phyloP scores from a whole-genome alignment of 805 yeast genomes.

The Zygotorulaspora sp. region DNA sequence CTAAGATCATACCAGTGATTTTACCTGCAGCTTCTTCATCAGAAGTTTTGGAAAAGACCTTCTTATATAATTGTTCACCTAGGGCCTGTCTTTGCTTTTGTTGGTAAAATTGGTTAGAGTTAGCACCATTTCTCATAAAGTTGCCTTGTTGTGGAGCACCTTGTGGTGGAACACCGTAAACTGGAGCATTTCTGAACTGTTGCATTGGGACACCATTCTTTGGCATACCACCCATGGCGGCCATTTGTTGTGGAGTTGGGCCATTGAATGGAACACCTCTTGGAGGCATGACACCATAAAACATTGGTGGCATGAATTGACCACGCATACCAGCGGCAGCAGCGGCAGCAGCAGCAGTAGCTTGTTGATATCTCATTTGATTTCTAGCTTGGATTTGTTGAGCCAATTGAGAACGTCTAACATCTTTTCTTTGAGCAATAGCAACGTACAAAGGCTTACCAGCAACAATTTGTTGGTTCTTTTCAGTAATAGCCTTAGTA shows the following conservation, averaged over 20 bases:
- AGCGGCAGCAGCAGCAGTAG: constrained; percentile 51
- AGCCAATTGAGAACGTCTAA: constrained; percentile 92
- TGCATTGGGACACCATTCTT: constrained; percentile 55
- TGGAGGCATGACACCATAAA: constrained; percentile 59
- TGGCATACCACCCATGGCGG: constrained; percentile 58
- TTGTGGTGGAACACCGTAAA: constrained; percentile 83
- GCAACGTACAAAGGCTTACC: constrained; percentile 98
- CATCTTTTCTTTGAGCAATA: constrained; percentile 97
- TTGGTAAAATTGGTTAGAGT: constrained; percentile 50
- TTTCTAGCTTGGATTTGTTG: constrained; percentile 98
- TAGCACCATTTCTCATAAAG: constrained; percentile 37
- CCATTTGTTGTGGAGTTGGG: constrained; percentile 77
- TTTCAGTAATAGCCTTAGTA: constrained; percentile 94
- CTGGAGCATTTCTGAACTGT: constrained; percentile 69
- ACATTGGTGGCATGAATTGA: constrained; percentile 40
- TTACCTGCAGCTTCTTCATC: constrained; percentile 96
- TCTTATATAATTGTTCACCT: constrained; percentile 96
- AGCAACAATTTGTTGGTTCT: constrained; percentile 93
- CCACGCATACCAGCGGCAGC: constrained; percentile 40
- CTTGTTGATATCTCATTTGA: constrained; percentile 97
- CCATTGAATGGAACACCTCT: constrained; percentile 78
- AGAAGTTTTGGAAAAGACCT: constrained; percentile 79
- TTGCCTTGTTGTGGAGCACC: constrained; percentile 57
- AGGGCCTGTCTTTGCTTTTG: constrained; percentile 95
- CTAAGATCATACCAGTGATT: constrained; percentile 98